These are phyloP conservation scores for Brettanomyces anomalus DNA, from an alignment of 805 yeast genomes.

Conservation along the genomic window DNA sequence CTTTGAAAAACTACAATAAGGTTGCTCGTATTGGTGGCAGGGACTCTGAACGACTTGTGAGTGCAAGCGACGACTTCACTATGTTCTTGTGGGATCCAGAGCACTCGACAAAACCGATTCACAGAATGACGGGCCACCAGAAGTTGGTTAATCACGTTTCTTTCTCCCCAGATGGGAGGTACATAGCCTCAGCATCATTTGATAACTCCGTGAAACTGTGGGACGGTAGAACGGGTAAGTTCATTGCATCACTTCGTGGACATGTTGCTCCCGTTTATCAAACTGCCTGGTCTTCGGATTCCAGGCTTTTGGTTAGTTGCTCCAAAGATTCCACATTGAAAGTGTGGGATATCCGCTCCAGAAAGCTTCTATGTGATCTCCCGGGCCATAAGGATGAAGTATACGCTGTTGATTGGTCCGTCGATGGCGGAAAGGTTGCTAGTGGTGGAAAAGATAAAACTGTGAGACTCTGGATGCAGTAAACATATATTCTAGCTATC, in stretches of 20 bases:
- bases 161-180: conserved; percentile 92
- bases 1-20: conserved; percentile 52
- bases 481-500: conserved; percentile 4
- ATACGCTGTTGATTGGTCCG: conserved; percentile 96
- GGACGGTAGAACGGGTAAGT: conserved; percentile 92
- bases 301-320: conserved; percentile 82
- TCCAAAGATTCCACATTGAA: conserved; percentile 94
- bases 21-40: conserved; percentile 51
- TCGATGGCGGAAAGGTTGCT: conserved; percentile 89
- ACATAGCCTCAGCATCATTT: conserved; percentile 85
- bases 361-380: conserved; percentile 75
- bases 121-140: conserved; percentile 97
- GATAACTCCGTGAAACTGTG: conserved; percentile 93
- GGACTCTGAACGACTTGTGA: conserved; percentile 68
- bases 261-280: conserved; percentile 98
- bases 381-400: conserved; percentile 98
- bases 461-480: conserved; percentile 90
- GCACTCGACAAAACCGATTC: conserved; percentile 69
- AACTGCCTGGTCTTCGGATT: conserved; percentile 96
- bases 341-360: conserved; percentile 90
- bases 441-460: conserved; percentile 97
- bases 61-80: conserved; percentile 95
- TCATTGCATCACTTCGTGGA: conserved; percentile 84
- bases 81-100: conserved; percentile 96
- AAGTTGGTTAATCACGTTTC: conserved; percentile 92